Percentiles rank a stretch among this genome's conserved stretches.
phyloP scores from a whole-genome alignment of 164 flowering plant genomes.

The grape (Vitis vinifera) region ASM3070453v1 NC_081812.1:23244001-23244500 shows the following conservation, averaged over 20 bases:
- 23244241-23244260: neutral
- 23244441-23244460: conserved; percentile 16
- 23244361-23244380: conserved; percentile 49
- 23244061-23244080: too few relatives aligned
- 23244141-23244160: too few relatives aligned
- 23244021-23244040: too few relatives aligned
- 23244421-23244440: conserved; percentile 29
- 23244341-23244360: conserved; percentile 65
- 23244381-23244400: conserved; percentile 46
- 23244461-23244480: conserved; percentile 37
- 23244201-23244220: neutral
- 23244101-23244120: too few relatives aligned
- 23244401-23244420: conserved; percentile 22
- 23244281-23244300: neutral
- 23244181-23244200: too few relatives aligned
- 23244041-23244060: too few relatives aligned
- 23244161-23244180: too few relatives aligned
- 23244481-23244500: neutral
- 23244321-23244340: conserved; percentile 81
- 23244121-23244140: too few relatives aligned
- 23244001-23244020: too few relatives aligned
- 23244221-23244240: neutral
- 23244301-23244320: conserved; percentile 23
- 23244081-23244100: too few relatives aligned
- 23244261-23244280: neutral